A percentile compares a stretch with the other conserved stretches of the same genome.
Evolutionary conservation across 495 filamentous ascomycete genomes (phyloP).

Genomic region (Pyrenula massariospora): DNA sequence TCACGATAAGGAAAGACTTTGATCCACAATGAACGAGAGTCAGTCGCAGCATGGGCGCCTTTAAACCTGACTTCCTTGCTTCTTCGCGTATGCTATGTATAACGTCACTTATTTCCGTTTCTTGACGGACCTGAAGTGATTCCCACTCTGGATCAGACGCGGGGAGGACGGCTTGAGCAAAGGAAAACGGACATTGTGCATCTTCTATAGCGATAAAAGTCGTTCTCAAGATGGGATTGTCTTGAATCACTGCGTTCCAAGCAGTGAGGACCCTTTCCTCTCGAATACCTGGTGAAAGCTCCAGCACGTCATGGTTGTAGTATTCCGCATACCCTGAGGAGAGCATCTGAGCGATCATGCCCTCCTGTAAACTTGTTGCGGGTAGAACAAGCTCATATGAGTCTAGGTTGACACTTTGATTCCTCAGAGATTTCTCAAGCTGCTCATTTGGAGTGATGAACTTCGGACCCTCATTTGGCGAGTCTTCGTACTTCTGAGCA

Average conservation of each 20-base stretch:
- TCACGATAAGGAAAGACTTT: conserved; percentile 45
- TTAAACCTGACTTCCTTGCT: not conserved
- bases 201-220: conserved; percentile 51
- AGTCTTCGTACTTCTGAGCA: conserved; percentile 3
- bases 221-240: conserved; percentile 59
- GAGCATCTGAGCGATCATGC: conserved; percentile 70
- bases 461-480: conserved; percentile 19
- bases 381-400: conserved; percentile 46
- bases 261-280: conserved; percentile 40
- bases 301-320: conserved; percentile 68
- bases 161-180: conserved; percentile 50
- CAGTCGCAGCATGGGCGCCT: conserved; percentile 11
- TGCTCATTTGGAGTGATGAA: not conserved
- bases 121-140: not conserved
- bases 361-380: conserved; percentile 69
- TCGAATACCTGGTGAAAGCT: conserved; percentile 39
- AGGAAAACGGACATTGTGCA: conserved; percentile 38
- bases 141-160: not conserved
- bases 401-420: conserved; percentile 13
- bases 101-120: not conserved
- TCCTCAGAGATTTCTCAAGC: conserved; percentile 20
- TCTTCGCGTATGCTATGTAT: not conserved
- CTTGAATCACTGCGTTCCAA: conserved; percentile 42
- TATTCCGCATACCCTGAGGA: conserved; percentile 57
- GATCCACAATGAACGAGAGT: conserved; percentile 12